Conservation (phyloP, 2,329 filamentous ascomycete species). For the Fusarium sp. region DNA sequence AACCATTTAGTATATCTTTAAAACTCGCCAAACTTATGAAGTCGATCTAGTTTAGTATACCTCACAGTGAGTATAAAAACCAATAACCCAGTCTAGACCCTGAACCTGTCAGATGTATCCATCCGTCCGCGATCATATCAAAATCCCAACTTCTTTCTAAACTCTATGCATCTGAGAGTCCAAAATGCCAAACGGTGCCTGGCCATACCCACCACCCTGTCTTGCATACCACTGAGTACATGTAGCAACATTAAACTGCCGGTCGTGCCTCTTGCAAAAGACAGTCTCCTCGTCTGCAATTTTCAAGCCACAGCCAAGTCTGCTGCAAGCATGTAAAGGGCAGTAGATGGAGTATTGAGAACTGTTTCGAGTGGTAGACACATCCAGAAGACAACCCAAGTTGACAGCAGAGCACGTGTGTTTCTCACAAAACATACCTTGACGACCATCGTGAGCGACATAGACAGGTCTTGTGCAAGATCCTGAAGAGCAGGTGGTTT, state of each 20-base stretch:
- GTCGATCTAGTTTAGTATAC: no score
- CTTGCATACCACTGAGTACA: background rate
- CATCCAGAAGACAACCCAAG: constrained; percentile 30
- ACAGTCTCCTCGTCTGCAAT: background rate
- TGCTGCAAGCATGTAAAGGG: constrained; percentile 18
- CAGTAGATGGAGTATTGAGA: constrained; percentile 15
- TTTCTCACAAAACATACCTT: constrained; percentile 33
- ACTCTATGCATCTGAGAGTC: no score
- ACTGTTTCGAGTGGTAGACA: background rate
- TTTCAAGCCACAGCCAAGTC: constrained; percentile 1
- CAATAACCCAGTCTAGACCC: no score
- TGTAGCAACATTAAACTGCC: background rate
- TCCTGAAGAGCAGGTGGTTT: constrained; percentile 21
- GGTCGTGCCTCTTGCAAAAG: constrained; percentile 8
- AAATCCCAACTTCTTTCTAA: no score
- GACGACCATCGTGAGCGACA: background rate
- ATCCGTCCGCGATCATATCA: no score
- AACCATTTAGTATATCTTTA: no score
- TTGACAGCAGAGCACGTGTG: constrained; percentile 39
- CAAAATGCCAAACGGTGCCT: no score
- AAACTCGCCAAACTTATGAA: no score
- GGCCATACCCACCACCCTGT: no score
- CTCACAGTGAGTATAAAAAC: no score
- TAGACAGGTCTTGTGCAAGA: background rate
- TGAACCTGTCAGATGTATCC: no score